phyloP scores from a whole-genome alignment of 441 rosid species.

The Croton laevigatus region DNA sequence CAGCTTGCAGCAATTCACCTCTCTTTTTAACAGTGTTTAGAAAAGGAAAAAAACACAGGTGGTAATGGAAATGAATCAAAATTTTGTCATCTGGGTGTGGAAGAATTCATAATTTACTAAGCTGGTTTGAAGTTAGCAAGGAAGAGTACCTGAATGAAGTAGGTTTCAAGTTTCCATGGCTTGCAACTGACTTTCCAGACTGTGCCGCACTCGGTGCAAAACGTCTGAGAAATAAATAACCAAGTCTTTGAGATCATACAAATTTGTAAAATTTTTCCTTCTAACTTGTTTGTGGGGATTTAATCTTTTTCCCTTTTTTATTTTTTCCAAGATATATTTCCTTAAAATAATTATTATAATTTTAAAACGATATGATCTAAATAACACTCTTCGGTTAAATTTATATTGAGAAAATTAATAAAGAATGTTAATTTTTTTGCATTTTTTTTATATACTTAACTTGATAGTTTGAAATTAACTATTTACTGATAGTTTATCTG shows the following conservation, averaged over 20 bases:
- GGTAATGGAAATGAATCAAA: neutral
- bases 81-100: constrained; percentile 22
- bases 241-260: neutral
- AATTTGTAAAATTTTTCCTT: neutral
- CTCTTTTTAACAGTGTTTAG: neutral
- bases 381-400: too few relatives aligned
- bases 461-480: too few relatives aligned
- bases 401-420: too few relatives aligned
- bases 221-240: neutral
- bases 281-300: neutral
- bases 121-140: constrained; percentile 23
- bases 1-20: constrained; percentile 6
- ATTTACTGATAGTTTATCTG: too few relatives aligned
- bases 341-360: too few relatives aligned
- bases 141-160: constrained; percentile 24
- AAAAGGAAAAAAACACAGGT: neutral
- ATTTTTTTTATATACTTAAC: too few relatives aligned
- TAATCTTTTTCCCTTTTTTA: too few relatives aligned
- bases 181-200: constrained; percentile 11
- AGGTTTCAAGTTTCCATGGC: neutral
- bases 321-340: too few relatives aligned
- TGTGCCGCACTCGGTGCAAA: constrained; percentile 9
- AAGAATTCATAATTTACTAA: constrained; percentile 16
- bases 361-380: too few relatives aligned
- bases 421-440: too few relatives aligned